Conservation (phyloP, 352 stramenopile species). For the Phytophthora cryptogea region DNA sequence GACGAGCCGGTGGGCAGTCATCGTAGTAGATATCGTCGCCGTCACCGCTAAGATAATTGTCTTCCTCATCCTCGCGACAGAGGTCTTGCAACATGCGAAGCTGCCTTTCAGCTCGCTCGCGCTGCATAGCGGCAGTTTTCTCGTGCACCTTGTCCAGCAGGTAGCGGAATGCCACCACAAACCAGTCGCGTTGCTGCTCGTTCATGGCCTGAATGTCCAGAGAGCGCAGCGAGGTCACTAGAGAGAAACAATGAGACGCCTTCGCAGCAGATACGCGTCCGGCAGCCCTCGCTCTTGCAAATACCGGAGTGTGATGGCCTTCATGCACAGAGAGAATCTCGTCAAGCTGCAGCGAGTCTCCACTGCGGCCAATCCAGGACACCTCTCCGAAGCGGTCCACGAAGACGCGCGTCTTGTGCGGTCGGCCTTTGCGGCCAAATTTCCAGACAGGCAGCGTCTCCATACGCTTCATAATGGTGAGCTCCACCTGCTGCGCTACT, state of each 20-base stretch:
- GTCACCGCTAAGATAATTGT: constrained; percentile 29
- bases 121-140: constrained; percentile 76
- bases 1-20: constrained; percentile 21
- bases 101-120: constrained; percentile 78
- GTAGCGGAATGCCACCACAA: constrained; percentile 86
- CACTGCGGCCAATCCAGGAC: constrained; percentile 79
- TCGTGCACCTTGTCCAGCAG: constrained; percentile 86
- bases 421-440: constrained; percentile 71
- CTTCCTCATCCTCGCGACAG: constrained; percentile 40
- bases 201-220: constrained; percentile 78
- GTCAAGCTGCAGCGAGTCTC: constrained; percentile 77
- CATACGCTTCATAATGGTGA: constrained; percentile 87
- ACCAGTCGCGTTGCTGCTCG: constrained; percentile 83
- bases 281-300: constrained; percentile 46
- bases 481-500: constrained; percentile 78
- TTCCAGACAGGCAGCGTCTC: constrained; percentile 75
- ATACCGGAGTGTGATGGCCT: constrained; percentile 69
- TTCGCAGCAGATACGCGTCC: constrained; percentile 37
- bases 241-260: constrained; percentile 64
- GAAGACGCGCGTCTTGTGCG: constrained; percentile 84
- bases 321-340: constrained; percentile 65
- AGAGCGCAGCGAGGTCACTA: constrained; percentile 64
- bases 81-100: constrained; percentile 80
- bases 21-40: constrained; percentile 43
- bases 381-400: constrained; percentile 86